Conservation (phyloP, 2,329 filamentous ascomycete genomes). For the Venturia carpophila region DNA sequence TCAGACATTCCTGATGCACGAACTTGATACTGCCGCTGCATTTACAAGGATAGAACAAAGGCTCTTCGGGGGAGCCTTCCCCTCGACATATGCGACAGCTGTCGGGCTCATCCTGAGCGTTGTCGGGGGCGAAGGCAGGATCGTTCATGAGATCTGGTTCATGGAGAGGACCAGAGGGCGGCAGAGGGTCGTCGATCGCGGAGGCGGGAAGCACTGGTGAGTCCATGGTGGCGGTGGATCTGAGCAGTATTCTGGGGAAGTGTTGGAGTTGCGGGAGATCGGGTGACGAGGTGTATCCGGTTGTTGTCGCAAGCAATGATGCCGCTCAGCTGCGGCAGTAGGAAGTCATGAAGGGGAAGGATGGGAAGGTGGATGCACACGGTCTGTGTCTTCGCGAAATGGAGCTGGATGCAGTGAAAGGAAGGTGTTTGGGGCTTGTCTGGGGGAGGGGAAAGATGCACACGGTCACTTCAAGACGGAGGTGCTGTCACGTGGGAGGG, state of each 20-base stretch:
- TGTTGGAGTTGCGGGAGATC: not conserved
- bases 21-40: constrained; percentile 98
- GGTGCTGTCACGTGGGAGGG: no score
- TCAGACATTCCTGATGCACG: constrained; percentile 94
- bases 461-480: no score
- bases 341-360: not conserved
- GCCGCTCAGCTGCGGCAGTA: not conserved
- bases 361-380: not conserved
- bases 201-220: not conserved
- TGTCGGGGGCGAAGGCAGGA: constrained; percentile 41
- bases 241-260: not conserved
- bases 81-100: constrained; percentile 97
- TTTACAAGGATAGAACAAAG: constrained; percentile 95
- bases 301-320: not conserved
- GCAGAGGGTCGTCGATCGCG: not conserved
- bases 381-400: not conserved
- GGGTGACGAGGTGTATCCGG: not conserved
- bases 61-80: constrained; percentile 73
- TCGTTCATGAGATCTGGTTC: constrained; percentile 52
- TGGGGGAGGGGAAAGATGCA: no score
- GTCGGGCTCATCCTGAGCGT: constrained; percentile 50
- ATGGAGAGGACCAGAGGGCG: not conserved
- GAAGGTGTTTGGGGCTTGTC: no score
- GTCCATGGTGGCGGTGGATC: not conserved
- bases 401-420: no score